Evolutionary conservation across 2,329 filamentous ascomycete genomes (phyloP).

Genomic region (Colletotrichum sp.): DNA sequence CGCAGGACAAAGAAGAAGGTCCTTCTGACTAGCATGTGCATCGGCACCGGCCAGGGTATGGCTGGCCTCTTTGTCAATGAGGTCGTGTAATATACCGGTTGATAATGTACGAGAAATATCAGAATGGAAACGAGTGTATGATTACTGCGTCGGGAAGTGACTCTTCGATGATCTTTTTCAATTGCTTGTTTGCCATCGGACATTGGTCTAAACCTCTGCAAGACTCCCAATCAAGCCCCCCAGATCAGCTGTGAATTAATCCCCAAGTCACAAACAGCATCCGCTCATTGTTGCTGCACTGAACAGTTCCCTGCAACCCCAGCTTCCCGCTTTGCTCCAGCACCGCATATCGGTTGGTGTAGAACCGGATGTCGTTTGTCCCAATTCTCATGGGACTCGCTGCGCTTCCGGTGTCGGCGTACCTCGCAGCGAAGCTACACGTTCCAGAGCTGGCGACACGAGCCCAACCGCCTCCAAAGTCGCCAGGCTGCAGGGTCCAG

Average conservation of each 20-base stretch:
- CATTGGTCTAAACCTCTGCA: not conserved
- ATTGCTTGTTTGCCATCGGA: not conserved
- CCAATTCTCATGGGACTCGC: conserved; percentile 7
- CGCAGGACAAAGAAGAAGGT: conserved; percentile 88
- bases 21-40: conserved; percentile 89
- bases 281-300: conserved; percentile 11
- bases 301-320: conserved; percentile 7
- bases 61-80: conserved; percentile 70
- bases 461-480: conserved; percentile 14
- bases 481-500: conserved; percentile 10
- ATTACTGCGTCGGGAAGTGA: not conserved
- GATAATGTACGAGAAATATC: not conserved
- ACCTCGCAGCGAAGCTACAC: conserved; percentile 15
- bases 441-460: conserved; percentile 8
- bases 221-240: not conserved
- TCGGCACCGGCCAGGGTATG: conserved; percentile 73
- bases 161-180: not conserved
- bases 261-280: conserved; percentile 15
- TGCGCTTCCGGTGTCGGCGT: not conserved
- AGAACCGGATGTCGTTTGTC: conserved; percentile 20
- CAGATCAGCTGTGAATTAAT: conserved; percentile 1
- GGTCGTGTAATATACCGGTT: conserved; percentile 22
- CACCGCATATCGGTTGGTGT: not conserved
- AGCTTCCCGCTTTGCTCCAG: conserved; percentile 9
- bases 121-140: not conserved